Evolutionary conservation across 2,329 filamentous ascomycete species (phyloP).

Genomic region (Penicillium thymicola): DNA sequence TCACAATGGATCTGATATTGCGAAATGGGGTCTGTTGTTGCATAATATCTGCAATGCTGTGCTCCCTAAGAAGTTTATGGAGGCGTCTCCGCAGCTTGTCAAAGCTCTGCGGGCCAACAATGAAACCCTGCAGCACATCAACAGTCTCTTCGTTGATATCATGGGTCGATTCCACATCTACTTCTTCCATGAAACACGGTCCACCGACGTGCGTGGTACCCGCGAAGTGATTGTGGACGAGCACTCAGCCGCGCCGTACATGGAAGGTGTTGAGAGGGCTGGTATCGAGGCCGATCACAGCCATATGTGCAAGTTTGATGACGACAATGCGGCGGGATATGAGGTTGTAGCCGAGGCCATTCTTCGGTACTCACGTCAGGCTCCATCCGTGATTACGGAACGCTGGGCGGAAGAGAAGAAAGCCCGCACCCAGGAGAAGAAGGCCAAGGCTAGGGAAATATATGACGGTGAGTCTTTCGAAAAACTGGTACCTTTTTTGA

Average conservation of each 20-base stretch:
- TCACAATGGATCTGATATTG: constrained; percentile 66
- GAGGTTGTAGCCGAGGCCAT: constrained; percentile 50
- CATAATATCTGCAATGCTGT: constrained; percentile 66
- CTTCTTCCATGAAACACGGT: constrained; percentile 73
- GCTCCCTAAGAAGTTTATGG: constrained; percentile 63
- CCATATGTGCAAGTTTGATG: constrained; percentile 69
- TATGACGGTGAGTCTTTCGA: constrained; percentile 29
- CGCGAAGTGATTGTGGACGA: constrained; percentile 66
- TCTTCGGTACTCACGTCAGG: constrained; percentile 48
- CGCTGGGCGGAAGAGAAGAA: constrained; percentile 60
- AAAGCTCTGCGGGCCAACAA: constrained; percentile 70
- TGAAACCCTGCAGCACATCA: constrained; percentile 71
- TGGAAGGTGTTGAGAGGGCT: constrained; percentile 68
- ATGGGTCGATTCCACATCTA: constrained; percentile 69
- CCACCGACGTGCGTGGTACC: constrained; percentile 65
- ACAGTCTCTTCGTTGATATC: constrained; percentile 68
- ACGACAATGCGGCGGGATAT: constrained; percentile 64
- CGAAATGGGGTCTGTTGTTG: constrained; percentile 64
- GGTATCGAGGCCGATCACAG: constrained; percentile 73
- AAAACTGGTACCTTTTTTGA: not conserved
- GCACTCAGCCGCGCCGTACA: constrained; percentile 64
- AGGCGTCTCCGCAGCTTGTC: constrained; percentile 65
- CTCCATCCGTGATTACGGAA: constrained; percentile 52
- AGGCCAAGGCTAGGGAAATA: constrained; percentile 39
- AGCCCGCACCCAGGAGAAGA: constrained; percentile 34